These are phyloP conservation scores for Martensiomyces pterosporus DNA, from an alignment of 192 early-diverging fungal species.

Conservation along the genomic window DNA sequence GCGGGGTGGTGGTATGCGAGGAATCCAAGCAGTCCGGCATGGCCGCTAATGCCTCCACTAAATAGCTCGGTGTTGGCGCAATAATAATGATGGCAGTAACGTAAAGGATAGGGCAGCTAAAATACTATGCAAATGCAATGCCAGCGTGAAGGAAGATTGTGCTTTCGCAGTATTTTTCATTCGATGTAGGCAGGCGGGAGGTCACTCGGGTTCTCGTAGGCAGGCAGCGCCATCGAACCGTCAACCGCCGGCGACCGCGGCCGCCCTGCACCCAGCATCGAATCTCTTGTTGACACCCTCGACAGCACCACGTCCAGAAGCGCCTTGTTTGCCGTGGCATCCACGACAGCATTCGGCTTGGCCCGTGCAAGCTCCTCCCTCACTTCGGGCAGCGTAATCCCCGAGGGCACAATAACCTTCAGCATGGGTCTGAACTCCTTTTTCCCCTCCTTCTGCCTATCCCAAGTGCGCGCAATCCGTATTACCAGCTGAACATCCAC, in stretches of 20 bases:
- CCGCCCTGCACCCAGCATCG: slow-evolving; percentile 4
- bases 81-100: too few species aligned
- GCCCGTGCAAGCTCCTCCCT: slow-evolving; percentile 9
- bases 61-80: too few species aligned
- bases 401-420: slow-evolving; percentile 39
- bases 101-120: too few species aligned
- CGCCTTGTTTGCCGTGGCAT: slow-evolving; percentile 18
- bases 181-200: too few species aligned
- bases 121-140: too few species aligned
- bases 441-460: slow-evolving; percentile 1
- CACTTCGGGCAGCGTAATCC: slow-evolving; percentile 22
- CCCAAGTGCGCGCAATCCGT: slow-evolving; percentile 40
- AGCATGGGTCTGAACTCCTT: slow-evolving; percentile 37
- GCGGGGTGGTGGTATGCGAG: too few species aligned
- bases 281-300: slow-evolving; percentile 10
- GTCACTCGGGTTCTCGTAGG: too few species aligned
- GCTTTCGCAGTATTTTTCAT: too few species aligned
- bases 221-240: neutral
- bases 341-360: slow-evolving; percentile 8
- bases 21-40: too few species aligned
- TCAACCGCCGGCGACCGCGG: neutral
- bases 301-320: slow-evolving; percentile 15
- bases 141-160: too few species aligned
- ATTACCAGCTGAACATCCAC: slow-evolving; percentile 33
- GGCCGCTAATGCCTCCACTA: too few species aligned